Conservation (phyloP, 805 yeast species). For the Kazachstania viticola region DNA sequence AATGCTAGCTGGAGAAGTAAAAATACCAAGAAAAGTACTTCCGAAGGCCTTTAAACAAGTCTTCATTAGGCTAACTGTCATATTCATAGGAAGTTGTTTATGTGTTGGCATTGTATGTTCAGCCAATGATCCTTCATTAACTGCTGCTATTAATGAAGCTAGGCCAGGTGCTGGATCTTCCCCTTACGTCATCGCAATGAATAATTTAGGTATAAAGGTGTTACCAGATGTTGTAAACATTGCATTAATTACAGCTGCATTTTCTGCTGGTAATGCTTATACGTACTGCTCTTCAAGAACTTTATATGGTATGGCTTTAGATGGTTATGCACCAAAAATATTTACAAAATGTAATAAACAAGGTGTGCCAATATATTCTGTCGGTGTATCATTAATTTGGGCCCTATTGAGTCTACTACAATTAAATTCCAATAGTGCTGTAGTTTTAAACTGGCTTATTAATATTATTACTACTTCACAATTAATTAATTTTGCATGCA, state of each 20-base stretch:
- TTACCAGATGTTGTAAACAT: slow-evolving; percentile 75
- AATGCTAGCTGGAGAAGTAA: slow-evolving; percentile 76
- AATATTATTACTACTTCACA: slow-evolving; percentile 63
- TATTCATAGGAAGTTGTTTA: slow-evolving; percentile 64
- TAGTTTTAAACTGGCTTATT: slow-evolving; percentile 62
- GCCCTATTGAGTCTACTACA: slow-evolving; percentile 58
- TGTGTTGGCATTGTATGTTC: slow-evolving; percentile 72
- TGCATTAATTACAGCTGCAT: slow-evolving; percentile 59
- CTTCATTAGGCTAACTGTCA: slow-evolving; percentile 50
- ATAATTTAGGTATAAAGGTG: slow-evolving; percentile 48
- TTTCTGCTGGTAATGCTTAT: slow-evolving; percentile 77
- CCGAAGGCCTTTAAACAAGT: slow-evolving; percentile 76
- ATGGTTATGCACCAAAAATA: slow-evolving; percentile 62
- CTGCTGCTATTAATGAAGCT: slow-evolving; percentile 44
- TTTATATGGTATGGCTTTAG: slow-evolving; percentile 56
- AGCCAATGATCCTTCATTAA: slow-evolving; percentile 50
- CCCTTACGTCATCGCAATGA: slow-evolving; percentile 79
- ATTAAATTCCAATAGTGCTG: slow-evolving; percentile 43
- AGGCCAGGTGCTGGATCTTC: slow-evolving; percentile 72
- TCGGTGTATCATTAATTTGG: slow-evolving; percentile 41
- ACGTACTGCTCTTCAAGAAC: slow-evolving; percentile 62
- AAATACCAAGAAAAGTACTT: slow-evolving; percentile 56
- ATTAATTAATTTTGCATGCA: slow-evolving; percentile 46
- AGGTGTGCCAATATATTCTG: slow-evolving; percentile 62
- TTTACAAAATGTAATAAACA: slow-evolving; percentile 49